These are phyloP conservation scores for Thalassiosira hispida DNA, from an alignment of 352 stramenopile species.

Conservation along the genomic window DNA sequence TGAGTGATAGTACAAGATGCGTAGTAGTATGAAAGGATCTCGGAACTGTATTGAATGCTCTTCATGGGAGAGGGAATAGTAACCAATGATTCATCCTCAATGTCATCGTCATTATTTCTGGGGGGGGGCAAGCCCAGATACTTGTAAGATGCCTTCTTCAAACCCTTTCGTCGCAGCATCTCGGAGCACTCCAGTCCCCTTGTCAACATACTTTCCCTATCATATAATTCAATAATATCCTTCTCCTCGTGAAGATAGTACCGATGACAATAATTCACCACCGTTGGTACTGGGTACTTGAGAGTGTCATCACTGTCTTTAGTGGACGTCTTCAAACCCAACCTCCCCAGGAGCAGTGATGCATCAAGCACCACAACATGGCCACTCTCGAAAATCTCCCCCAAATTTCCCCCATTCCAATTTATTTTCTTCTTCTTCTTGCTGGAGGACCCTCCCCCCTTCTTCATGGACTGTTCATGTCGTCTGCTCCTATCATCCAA, in stretches of 20 bases:
- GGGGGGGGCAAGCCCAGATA: slow-evolving; percentile 16
- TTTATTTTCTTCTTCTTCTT: slow-evolving; percentile 18
- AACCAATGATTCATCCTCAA: neutral
- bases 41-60: neutral
- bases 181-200: slow-evolving; percentile 21
- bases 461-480: neutral
- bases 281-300: slow-evolving; percentile 16
- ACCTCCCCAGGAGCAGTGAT: slow-evolving; percentile 45
- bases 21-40: too few species aligned
- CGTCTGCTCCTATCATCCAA: slow-evolving; percentile 18
- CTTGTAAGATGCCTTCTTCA: neutral
- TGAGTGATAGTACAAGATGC: slow-evolving; percentile 21
- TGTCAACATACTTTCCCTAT: slow-evolving; percentile 2
- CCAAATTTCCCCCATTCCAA: slow-evolving; percentile 38
- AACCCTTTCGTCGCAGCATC: neutral
- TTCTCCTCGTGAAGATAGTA: slow-evolving; percentile 41
- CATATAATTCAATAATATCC: slow-evolving; percentile 13
- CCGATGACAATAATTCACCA: slow-evolving; percentile 45
- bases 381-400: slow-evolving; percentile 64
- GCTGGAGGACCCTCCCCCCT: neutral
- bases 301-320: neutral
- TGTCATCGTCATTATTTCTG: neutral
- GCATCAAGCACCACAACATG: slow-evolving; percentile 45
- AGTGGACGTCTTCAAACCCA: slow-evolving; percentile 41
- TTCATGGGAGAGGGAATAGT: neutral